These are phyloP conservation scores for Plantago major DNA, from an alignment of 257 asterid species.

Conservation along the genomic window DNA sequence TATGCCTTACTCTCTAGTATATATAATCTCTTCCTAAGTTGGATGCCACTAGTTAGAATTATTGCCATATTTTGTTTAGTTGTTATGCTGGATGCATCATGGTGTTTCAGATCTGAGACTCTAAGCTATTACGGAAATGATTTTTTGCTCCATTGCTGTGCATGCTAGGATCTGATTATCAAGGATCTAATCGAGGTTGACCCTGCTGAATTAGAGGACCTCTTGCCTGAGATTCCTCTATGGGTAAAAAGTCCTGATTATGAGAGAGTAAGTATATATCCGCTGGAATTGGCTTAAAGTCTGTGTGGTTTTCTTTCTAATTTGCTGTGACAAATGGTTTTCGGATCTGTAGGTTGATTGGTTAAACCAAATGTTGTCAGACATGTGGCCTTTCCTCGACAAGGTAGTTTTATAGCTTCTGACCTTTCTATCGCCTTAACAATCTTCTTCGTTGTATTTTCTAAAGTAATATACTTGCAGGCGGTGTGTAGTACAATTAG, in stretches of 20 bases:
- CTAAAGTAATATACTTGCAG: conserved; percentile 27
- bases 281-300: no score
- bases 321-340: conserved; percentile 1
- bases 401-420: conserved; percentile 39
- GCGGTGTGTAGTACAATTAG: conserved; percentile 59
- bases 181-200: conserved; percentile 52
- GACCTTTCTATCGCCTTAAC: no score
- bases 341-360: conserved; percentile 65
- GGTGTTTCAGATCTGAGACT: no score
- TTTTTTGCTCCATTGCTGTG: no score
- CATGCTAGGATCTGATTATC: conserved; percentile 41
- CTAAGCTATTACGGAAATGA: no score
- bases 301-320: no score
- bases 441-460: no score
- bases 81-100: no score
- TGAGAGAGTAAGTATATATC: conserved; percentile 76
- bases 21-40: no score
- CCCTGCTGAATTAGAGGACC: conserved; percentile 46
- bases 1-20: no score
- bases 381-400: conserved; percentile 86
- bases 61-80: no score
- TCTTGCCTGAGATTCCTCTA: conserved; percentile 70
- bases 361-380: conserved; percentile 57
- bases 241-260: conserved; percentile 90
- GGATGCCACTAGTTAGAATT: no score